Evolutionary conservation across 805 yeast species (phyloP), one percentile per base, ranked within the genome.

Genomic region (Pichia nakasei): DNA sequence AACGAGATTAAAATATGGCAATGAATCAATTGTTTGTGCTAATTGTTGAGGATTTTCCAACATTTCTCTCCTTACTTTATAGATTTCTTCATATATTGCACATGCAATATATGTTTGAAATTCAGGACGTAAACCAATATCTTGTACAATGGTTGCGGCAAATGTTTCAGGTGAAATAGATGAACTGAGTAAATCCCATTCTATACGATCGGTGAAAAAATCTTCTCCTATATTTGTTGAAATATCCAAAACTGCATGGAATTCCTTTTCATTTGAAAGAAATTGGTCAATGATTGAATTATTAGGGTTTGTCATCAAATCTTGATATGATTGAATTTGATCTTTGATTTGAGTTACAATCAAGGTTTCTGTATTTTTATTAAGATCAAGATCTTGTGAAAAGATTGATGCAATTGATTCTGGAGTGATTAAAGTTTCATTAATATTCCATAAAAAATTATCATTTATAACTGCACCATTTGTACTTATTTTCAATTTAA

Each of bases 81-180:
- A 64, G 15, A 88, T 68, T 32, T 81, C 73, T 57, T 93, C 97
- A 60, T 91, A 86, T 35, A 93, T 65, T 1, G 95, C 76, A 54
- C 85, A 89, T 0, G 96, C 78, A 44, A 93, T 85, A 0, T 96
- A 95, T 0, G 95, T 91, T 48, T 78, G 75, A 57, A 91, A 93
- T 60, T 93, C 98, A 38, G 86, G 73, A 2, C 82, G 68, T 27
- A 93, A 65, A 0, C 96, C 96, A 61, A 93, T 60, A 55, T 93
- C 98, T 34, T 77, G 72, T 4, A 86, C 96, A 3, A 91, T 87
- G 8, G 75, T 73, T 46, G 71, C 74, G 0, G 97, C 95, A 67
- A 93, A 93, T 42, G 66, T 66, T 59, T 88, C 96, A 0, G 98
- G 97, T 1, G 87, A 75, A 20, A 84, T 57, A 32, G 57, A 43